A percentile compares a stretch with the other conserved stretches of the same genome.
These are phyloP conservation scores for Geranium rotundifolium DNA, from an alignment of 345 rosid genomes.

Conservation along the genomic window DNA sequence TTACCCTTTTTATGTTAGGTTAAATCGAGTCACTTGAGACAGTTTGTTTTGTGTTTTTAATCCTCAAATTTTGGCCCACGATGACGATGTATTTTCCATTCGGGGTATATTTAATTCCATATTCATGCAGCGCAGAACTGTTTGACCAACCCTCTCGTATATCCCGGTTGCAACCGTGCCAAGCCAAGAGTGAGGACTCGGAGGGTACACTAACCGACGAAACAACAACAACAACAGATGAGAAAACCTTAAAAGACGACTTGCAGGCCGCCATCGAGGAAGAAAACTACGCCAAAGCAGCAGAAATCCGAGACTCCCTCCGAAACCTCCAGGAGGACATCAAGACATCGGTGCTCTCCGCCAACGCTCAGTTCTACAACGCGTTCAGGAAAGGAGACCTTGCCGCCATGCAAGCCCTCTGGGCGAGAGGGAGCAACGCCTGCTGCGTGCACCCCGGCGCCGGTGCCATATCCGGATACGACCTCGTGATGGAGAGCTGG, in stretches of 20 bases:
- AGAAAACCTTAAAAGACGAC: conserved; percentile 48
- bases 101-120: conserved; percentile 8
- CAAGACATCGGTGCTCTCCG: conserved; percentile 48
- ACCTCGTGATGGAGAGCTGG: conserved; percentile 85
- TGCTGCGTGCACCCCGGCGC: conserved; percentile 91
- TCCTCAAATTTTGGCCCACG: not conserved
- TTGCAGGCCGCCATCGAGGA: conserved; percentile 58
- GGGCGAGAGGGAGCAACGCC: conserved; percentile 51
- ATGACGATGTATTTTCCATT: not conserved
- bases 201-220: conserved; percentile 42
- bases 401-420: conserved; percentile 54
- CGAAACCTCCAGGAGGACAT: conserved; percentile 53
- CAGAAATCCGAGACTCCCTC: conserved; percentile 65
- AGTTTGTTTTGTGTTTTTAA: not conserved
- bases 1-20: not conserved
- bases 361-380: conserved; percentile 67
- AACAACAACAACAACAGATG: conserved; percentile 36
- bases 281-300: conserved; percentile 81
- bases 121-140: conserved; percentile 22
- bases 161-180: conserved; percentile 13
- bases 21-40: not conserved
- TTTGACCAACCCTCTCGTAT: conserved; percentile 10
- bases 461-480: conserved; percentile 66
- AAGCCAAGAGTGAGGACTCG: conserved; percentile 40
- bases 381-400: conserved; percentile 69